Evolutionary conservation across 768 basidiomycete species (phyloP).

Genomic region (Lactarius sanguifluus): DNA sequence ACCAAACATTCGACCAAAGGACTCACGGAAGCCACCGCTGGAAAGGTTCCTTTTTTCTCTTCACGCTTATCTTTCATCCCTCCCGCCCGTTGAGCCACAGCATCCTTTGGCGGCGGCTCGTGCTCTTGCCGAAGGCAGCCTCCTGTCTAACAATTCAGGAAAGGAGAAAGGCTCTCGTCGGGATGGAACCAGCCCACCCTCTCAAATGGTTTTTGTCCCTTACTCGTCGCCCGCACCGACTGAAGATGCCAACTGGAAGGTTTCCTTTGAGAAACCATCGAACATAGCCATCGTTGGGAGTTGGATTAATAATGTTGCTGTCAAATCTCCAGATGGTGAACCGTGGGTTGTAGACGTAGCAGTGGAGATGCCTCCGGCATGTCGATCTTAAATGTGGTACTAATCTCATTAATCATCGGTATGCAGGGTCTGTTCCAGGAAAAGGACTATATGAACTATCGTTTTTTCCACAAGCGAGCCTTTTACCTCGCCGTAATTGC

Average conservation of each 20-base stretch:
- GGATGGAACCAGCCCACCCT: slow-evolving; percentile 4
- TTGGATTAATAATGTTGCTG: slow-evolving; percentile 77
- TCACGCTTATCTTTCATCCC: slow-evolving; percentile 59
- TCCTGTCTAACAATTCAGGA: not conserved
- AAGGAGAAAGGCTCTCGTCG: slow-evolving; percentile 14
- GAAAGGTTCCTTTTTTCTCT: slow-evolving; percentile 69
- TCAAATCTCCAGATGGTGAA: slow-evolving; percentile 65
- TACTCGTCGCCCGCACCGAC: slow-evolving; percentile 69
- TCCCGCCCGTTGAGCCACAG: slow-evolving; percentile 56
- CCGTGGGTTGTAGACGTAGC: slow-evolving; percentile 77
- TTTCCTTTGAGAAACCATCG: slow-evolving; percentile 73
- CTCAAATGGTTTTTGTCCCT: slow-evolving; percentile 52
- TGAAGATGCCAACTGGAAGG: slow-evolving; percentile 85
- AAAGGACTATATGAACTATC: slow-evolving; percentile 87
- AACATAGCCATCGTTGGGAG: slow-evolving; percentile 82
- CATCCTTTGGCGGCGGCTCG: slow-evolving; percentile 69
- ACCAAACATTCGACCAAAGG: slow-evolving; percentile 70
- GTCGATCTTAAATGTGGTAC: slow-evolving; percentile 10
- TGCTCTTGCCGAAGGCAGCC: slow-evolving; percentile 48
- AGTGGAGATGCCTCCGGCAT: slow-evolving; percentile 82
- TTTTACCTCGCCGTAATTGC: slow-evolving; percentile 86
- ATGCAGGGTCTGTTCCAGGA: slow-evolving; percentile 81
- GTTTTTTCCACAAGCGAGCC: slow-evolving; percentile 90
- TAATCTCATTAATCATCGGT: slow-evolving; percentile 4
- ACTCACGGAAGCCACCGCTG: slow-evolving; percentile 53